Evolutionary conservation across 352 stramenopile species (phyloP), one percentile per base, ranked within the genome.

Genomic region (Bremia lactucae): DNA sequence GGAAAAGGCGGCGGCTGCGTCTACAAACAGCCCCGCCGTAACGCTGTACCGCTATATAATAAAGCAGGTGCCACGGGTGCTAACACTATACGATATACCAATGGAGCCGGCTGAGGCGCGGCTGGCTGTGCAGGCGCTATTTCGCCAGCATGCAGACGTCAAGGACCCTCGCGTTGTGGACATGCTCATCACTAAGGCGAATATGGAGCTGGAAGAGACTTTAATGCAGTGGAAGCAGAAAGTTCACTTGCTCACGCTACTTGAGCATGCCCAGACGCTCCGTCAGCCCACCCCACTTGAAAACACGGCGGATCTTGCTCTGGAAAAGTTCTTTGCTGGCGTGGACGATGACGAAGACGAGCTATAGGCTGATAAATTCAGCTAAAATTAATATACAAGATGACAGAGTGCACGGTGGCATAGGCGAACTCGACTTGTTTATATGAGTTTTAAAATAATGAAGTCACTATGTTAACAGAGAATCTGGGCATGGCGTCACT

Each of bases 211-310:
- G 43, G 95, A 98, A 68, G 94, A 98, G 61, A 97, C 90, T 34
- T 73, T 98, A 50, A 89, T 92, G 84, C 93, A 97, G 69, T 97
- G 96, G 83, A 98, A 98, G 65, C 94, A 98, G 72, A 97, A 97
- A 61, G 76, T 86, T 8, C 94, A 98, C 58, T 71, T 98, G 36
- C 22, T 97, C 11, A 82, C 59, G 65, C 64, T 93, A 59, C 55
- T 93, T 39, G 77, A 93, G 29, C 53, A 62, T 8, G 80, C 67
- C 41, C 42, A 65, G 19, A 61, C 71, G 40, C 70, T 93, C 48
- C 74, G 74, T 33, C 35, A 51, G 20, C 41, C 55, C 15, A 75
- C 72, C 52, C 59, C 59, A 35, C 31, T 51, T 16, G 44, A 37
- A 18, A 50, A 69, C 51, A 67, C 68, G 25, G 42, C 72, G 29